Evolutionary conservation across 345 rosid species (phyloP).

Genomic region (Erucastrum elatum): DNA sequence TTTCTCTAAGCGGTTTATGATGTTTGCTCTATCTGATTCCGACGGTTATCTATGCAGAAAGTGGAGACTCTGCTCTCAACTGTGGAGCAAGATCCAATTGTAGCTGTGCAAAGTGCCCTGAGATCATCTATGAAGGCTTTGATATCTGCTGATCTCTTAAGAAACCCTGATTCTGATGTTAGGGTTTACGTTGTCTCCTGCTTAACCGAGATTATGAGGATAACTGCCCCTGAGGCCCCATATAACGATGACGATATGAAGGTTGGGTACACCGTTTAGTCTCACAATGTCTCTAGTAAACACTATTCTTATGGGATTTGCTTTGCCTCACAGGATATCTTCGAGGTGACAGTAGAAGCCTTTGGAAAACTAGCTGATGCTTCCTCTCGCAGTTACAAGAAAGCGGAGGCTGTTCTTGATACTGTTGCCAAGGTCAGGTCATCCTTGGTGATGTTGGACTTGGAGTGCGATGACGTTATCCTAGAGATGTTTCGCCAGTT

Average conservation of each 20-base stretch:
- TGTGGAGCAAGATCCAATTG: constrained; percentile 65
- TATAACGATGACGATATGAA: constrained; percentile 70
- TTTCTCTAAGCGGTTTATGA: constrained; percentile 10
- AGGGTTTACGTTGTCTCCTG: constrained; percentile 70
- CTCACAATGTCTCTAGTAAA: not conserved
- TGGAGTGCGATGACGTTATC: constrained; percentile 62
- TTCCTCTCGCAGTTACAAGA: constrained; percentile 55
- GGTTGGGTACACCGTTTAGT: constrained; percentile 39
- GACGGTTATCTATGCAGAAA: constrained; percentile 40
- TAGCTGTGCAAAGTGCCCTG: constrained; percentile 52
- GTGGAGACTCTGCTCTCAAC: constrained; percentile 53
- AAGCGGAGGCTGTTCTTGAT: constrained; percentile 54
- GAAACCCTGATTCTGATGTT: constrained; percentile 58
- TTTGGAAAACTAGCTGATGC: constrained; percentile 59
- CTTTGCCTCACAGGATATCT: constrained; percentile 55
- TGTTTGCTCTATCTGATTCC: constrained; percentile 3
- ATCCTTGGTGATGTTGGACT: constrained; percentile 80
- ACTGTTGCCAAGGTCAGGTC: constrained; percentile 67
- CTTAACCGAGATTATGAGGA: constrained; percentile 69
- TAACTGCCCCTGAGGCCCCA: constrained; percentile 82
- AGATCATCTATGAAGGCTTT: constrained; percentile 59
- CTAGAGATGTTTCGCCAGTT: constrained; percentile 66
- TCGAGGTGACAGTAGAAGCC: constrained; percentile 54
- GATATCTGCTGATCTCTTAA: constrained; percentile 50
- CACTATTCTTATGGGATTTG: not conserved